These are phyloP conservation scores for Fraxinus quadrangulata DNA, from an alignment of 257 asterid genomes.

Conservation along the genomic window DNA sequence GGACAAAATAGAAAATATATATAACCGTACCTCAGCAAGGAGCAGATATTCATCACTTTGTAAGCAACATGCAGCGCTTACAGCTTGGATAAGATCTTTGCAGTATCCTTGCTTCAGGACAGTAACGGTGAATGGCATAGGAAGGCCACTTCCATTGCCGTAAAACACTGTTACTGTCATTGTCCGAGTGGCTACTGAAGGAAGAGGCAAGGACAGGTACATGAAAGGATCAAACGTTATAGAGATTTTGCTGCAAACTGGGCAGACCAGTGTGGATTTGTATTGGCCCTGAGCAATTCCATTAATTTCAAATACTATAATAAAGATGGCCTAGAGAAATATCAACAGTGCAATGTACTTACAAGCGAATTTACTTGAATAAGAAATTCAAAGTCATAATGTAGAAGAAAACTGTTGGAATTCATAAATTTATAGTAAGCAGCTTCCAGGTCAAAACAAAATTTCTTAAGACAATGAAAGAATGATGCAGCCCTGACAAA, in stretches of 20 bases:
- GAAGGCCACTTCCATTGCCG: slow-evolving; percentile 90
- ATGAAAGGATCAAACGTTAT: slow-evolving; percentile 97
- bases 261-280: slow-evolving; percentile 94
- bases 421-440: background rate
- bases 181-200: slow-evolving; percentile 80
- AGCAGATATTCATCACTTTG: slow-evolving; percentile 73
- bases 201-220: slow-evolving; percentile 95
- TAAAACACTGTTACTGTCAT: slow-evolving; percentile 79
- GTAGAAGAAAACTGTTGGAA: background rate
- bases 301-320: slow-evolving; percentile 15
- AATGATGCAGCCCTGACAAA: background rate
- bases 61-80: slow-evolving; percentile 69
- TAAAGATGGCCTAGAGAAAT: slow-evolving; percentile 17
- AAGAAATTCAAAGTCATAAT: background rate
- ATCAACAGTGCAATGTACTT: background rate
- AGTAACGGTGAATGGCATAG: slow-evolving; percentile 86
- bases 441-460: background rate
- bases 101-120: slow-evolving; percentile 74
- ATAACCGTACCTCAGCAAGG: slow-evolving; percentile 76
- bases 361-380: background rate
- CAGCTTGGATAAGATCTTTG: slow-evolving; percentile 77
- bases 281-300: slow-evolving; percentile 79
- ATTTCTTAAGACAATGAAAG: background rate
- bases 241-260: slow-evolving; percentile 78
- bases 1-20: slow-evolving; percentile 10